Evolutionary conservation across 2,329 filamentous ascomycete genomes (phyloP).

Genomic region (Sarocladium kiliense): DNA sequence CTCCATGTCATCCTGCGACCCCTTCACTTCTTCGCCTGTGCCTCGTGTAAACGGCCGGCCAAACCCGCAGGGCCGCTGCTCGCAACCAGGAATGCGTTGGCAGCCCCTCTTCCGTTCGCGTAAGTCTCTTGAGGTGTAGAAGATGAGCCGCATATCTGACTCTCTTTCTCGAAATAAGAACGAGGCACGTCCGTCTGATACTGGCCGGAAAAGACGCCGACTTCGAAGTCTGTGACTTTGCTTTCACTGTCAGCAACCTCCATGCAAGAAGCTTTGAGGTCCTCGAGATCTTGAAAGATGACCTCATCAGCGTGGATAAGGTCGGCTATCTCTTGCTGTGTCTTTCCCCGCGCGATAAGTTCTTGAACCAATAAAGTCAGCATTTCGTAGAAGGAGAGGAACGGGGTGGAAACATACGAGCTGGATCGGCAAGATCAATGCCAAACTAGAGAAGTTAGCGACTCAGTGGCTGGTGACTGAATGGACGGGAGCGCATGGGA

Average conservation of each 20-base stretch:
- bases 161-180: slow-evolving; percentile 78
- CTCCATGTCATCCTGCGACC: no score
- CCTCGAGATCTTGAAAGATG: slow-evolving; percentile 56
- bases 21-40: not conserved
- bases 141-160: slow-evolving; percentile 60
- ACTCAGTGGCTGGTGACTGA: slow-evolving; percentile 23
- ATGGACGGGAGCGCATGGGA: not conserved
- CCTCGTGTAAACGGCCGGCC: not conserved
- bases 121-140: slow-evolving; percentile 29
- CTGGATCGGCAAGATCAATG: slow-evolving; percentile 40
- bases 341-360: slow-evolving; percentile 36
- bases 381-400: no score
- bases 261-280: slow-evolving; percentile 74
- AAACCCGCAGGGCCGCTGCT: slow-evolving; percentile 35
- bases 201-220: slow-evolving; percentile 85
- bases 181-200: slow-evolving; percentile 78
- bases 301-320: slow-evolving; percentile 47
- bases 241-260: slow-evolving; percentile 59
- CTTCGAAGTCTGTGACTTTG: slow-evolving; percentile 65
- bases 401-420: slow-evolving; percentile 17
- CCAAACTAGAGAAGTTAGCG: slow-evolving; percentile 18
- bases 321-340: slow-evolving; percentile 33
- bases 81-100: slow-evolving; percentile 14
- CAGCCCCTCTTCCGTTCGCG: not conserved
- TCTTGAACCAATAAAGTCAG: slow-evolving; percentile 19